These are phyloP conservation scores for Lipomyces mesembrius DNA, from an alignment of 805 yeast genomes.

Conservation along the genomic window DNA sequence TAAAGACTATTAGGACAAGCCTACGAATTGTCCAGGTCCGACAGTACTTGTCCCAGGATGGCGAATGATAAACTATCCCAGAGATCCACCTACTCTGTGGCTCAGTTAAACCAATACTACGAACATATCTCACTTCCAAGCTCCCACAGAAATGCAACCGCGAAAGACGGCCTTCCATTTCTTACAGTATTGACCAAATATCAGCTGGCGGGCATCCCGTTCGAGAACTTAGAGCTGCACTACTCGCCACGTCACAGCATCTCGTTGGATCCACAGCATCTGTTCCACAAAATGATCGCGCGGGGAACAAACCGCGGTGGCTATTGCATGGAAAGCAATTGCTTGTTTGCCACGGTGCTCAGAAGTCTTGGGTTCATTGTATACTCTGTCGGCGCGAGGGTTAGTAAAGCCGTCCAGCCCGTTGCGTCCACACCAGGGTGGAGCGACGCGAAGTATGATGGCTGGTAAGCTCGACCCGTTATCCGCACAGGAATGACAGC, in stretches of 20 bases:
- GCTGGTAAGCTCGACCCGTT: not conserved
- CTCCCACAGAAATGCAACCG: not conserved
- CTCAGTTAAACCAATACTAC: not conserved
- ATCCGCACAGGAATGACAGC: not conserved
- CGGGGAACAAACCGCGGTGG: not conserved
- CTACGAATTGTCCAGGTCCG: not conserved
- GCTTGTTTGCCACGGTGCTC: not conserved
- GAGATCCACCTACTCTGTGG: not conserved
- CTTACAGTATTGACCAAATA: not conserved
- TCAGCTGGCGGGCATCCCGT: not conserved
- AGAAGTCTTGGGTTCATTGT: not conserved
- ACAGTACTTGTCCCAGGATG: not conserved
- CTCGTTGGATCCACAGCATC: not conserved
- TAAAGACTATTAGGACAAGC: no score
- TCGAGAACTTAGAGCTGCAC: not conserved
- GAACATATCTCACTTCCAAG: not conserved
- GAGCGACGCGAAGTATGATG: not conserved
- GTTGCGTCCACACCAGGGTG: not conserved
- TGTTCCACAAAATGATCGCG: not conserved
- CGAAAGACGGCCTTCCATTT: not conserved
- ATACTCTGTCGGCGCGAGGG: not conserved
- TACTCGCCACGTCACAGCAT: not conserved
- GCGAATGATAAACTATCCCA: not conserved
- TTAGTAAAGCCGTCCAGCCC: not conserved
- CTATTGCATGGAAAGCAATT: not conserved